Percentiles rank a stretch among this genome's conserved stretches.
phyloP scores from a whole-genome alignment of 176 grass and related monocot species.

The Eragrostis nindensis region DNA sequence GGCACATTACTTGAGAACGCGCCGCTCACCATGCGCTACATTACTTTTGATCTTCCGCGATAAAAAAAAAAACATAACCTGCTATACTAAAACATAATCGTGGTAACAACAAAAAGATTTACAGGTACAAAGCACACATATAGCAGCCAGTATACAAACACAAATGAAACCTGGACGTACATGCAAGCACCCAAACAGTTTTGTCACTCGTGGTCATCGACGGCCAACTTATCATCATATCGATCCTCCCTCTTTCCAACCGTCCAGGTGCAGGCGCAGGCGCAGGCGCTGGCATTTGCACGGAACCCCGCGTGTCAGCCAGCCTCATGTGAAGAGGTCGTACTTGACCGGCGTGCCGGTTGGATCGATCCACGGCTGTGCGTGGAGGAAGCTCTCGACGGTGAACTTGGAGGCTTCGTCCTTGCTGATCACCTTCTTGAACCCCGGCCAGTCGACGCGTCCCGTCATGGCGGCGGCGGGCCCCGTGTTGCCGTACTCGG shows the following conservation, averaged over 20 bases:
- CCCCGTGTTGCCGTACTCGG: slow-evolving; percentile 75
- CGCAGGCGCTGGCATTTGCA: not conserved
- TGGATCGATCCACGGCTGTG: slow-evolving; percentile 59
- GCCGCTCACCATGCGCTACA: too few relatives aligned
- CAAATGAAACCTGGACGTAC: slow-evolving; percentile 38
- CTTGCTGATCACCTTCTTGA: slow-evolving; percentile 59
- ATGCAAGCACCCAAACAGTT: not conserved
- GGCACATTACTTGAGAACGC: too few relatives aligned
- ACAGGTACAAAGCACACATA: slow-evolving; percentile 32
- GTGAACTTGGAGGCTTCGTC: slow-evolving; percentile 59
- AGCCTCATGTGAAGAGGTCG: slow-evolving; percentile 59
- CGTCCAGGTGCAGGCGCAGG: too few relatives aligned
- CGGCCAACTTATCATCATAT: not conserved
- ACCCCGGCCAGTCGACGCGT: slow-evolving; percentile 67
- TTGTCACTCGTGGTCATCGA: not conserved
- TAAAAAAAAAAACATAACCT: not conserved
- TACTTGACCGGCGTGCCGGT: slow-evolving; percentile 71
- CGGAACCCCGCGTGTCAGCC: not conserved
- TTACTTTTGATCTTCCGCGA: not conserved
- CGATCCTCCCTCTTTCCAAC: not conserved
- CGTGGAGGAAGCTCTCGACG: slow-evolving; percentile 66
- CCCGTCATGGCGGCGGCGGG: slow-evolving; percentile 48
- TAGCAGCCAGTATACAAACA: slow-evolving; percentile 28
- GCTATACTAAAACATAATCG: slow-evolving; percentile 12
- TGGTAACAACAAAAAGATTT: slow-evolving; percentile 31